Base-by-base conservation (phyloP, 164 flowering plant genomes). In the Nymphaea thermarum region DNA sequence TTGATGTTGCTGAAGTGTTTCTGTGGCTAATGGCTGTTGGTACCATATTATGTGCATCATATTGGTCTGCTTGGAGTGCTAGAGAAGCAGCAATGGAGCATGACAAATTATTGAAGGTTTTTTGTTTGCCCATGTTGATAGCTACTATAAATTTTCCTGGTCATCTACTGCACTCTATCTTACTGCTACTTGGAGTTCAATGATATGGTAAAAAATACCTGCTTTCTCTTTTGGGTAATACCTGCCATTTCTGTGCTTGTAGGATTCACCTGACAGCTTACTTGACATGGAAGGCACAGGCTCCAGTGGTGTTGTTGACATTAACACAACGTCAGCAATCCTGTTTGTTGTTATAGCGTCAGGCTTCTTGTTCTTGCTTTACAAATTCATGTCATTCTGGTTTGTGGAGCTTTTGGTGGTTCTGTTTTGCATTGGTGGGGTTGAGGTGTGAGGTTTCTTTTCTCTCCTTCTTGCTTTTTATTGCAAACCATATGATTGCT, bases 1-100 rank as follows among this genome's bases (percentile, higher is more conserved):
- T 95, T 43, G 99, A 95, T 77, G 86, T 88, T 62, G 99, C 98
- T 4, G 99, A 95, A 82, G 91, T 95, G n/a, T 92, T 95, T 78
- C 69, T 95, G 66, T 95, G 99, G 99, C 82, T 95, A 64, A 92
- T 95, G 98, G 97, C 99, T 44, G 96, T 95, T 75, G 93, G 93
- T 60, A 92, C 97, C 60, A 90, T 95, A 64, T 80, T 92, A 73
- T 84, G 91, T 76, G 92, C 97, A 36, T 92, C 98, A 62, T 95
- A 84, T 78, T 95, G 99, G 99, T 95, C 99, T 74, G 97, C 97
- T 60, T 87, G 96, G 93, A 86, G 80, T 73, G 88, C 99, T 44
- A 82, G 85, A 72, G 99, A 92, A 80, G 98, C 97, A 76, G 85
- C 86, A 70, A 81, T 89, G 67, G 98, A 92, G 74, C 92, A 87